phyloP scores from a whole-genome alignment of 2,329 filamentous ascomycete genomes.

The Clonostachys rosea region DNA sequence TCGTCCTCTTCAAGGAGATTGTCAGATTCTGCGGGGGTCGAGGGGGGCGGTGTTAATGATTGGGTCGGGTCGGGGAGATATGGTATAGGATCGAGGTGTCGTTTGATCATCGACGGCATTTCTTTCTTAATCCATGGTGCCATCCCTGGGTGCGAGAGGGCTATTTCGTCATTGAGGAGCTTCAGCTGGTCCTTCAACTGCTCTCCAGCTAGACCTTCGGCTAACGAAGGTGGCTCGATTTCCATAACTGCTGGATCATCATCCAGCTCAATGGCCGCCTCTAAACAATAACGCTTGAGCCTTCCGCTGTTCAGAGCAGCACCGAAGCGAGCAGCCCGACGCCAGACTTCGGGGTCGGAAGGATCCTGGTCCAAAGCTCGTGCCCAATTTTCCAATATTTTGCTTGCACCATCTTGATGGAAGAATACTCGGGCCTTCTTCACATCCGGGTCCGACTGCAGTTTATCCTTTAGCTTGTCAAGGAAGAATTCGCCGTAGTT shows the following conservation, averaged over 20 bases:
- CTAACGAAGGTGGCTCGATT: slow-evolving; percentile 57
- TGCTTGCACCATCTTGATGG: slow-evolving; percentile 25
- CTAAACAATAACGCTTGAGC: slow-evolving; percentile 57
- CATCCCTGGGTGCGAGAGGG: slow-evolving; percentile 58
- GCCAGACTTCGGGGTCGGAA: slow-evolving; percentile 64
- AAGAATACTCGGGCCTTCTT: slow-evolving; percentile 18
- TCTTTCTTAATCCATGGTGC: slow-evolving; percentile 47
- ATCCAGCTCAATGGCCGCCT: slow-evolving; percentile 62
- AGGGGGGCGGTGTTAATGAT: slow-evolving; percentile 22
- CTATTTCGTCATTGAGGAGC: slow-evolving; percentile 48
- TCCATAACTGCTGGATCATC: slow-evolving; percentile 61
- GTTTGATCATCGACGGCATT: slow-evolving; percentile 45
- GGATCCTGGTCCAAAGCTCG: slow-evolving; percentile 60
- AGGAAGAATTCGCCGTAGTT: slow-evolving; percentile 90
- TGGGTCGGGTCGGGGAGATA: slow-evolving; percentile 52
- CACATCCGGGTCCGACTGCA: slow-evolving; percentile 47
- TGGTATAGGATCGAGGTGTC: slow-evolving; percentile 56
- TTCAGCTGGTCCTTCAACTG: slow-evolving; percentile 52
- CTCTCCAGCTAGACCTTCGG: slow-evolving; percentile 59
- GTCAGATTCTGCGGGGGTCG: slow-evolving; percentile 4
- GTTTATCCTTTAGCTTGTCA: slow-evolving; percentile 46
- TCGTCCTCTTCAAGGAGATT: slow-evolving; percentile 4
- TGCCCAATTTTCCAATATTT: slow-evolving; percentile 51
- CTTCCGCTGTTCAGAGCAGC: slow-evolving; percentile 52
- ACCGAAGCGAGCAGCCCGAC: slow-evolving; percentile 52